phyloP scores from a whole-genome alignment of 495 filamentous ascomycete genomes.

The Margaritispora aquatica region DNA sequence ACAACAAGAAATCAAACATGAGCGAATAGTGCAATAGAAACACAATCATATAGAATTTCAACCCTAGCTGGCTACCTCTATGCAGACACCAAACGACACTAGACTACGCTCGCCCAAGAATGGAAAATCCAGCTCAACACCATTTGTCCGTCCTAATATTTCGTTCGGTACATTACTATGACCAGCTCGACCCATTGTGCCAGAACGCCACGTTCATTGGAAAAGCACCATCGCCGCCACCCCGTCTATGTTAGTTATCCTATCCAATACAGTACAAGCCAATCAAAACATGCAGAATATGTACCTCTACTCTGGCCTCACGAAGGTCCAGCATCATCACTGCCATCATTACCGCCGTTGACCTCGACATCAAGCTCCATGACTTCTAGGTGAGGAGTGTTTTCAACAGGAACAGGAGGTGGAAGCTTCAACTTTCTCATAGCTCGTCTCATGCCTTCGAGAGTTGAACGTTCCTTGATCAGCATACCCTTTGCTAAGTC shows the following conservation, averaged over 20 bases:
- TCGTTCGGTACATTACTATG: no score
- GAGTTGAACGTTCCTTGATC: conserved; percentile 66
- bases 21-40: no score
- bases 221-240: background rate
- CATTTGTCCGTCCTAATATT: no score
- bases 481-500: conserved; percentile 74
- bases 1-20: no score
- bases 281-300: background rate
- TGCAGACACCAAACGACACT: no score
- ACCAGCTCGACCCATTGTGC: no score
- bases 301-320: background rate
- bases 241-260: no score
- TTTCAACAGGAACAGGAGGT: background rate
- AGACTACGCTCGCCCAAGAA: no score
- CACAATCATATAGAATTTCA: no score
- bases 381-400: background rate
- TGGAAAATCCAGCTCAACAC: no score
- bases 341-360: background rate
- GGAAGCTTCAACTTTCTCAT: conserved; percentile 43
- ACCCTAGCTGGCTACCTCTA: no score
- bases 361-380: background rate
- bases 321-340: background rate
- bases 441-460: conserved; percentile 77
- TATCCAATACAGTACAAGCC: background rate
- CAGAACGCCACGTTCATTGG: no score